Evolutionary conservation across 768 basidiomycete species (phyloP).

Genomic region (Auriculariales sp.): DNA sequence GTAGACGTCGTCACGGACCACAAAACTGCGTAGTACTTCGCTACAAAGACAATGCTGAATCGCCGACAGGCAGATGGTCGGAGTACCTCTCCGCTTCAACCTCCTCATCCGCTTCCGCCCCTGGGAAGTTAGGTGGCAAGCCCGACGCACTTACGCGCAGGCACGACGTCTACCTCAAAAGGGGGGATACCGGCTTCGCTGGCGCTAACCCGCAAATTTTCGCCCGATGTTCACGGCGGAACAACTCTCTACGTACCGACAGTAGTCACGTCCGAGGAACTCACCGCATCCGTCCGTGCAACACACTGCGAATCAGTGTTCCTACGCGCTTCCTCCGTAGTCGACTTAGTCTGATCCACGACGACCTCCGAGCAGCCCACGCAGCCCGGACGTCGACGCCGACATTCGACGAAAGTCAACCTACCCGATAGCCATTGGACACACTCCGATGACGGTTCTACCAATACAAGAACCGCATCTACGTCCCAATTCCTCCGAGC

Average conservation of each 20-base stretch:
- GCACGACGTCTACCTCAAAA: constrained; percentile 12
- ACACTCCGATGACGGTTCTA: constrained; percentile 8
- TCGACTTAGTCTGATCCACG: constrained; percentile 11
- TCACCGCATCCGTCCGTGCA: constrained; percentile 9
- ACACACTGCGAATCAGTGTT: constrained; percentile 7
- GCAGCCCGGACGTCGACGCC: too few species aligned
- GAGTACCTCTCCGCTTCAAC: constrained; percentile 21
- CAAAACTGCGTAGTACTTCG: constrained; percentile 29
- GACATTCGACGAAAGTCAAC: too few species aligned
- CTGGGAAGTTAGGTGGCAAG: constrained; percentile 6
- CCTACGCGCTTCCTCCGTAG: constrained; percentile 9
- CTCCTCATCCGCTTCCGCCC: constrained; percentile 20
- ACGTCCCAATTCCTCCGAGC: constrained; percentile 21
- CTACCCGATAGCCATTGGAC: too few species aligned
- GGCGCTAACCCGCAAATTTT: constrained; percentile 13
- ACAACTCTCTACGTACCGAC: too few species aligned
- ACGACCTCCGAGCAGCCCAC: constrained; percentile 5
- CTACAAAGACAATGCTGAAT: constrained; percentile 22
- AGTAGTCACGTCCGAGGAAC: constrained; percentile 12
- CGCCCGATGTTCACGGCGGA: too few species aligned
- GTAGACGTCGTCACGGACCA: constrained; percentile 20
- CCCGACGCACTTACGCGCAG: constrained; percentile 13
- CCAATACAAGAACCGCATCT: constrained; percentile 14
- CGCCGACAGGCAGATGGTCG: constrained; percentile 20
- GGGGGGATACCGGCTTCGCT: constrained; percentile 13